Base-by-base conservation (phyloP, 768 basidiomycete genomes). In the Sporobolomyces pararoseus region DNA sequence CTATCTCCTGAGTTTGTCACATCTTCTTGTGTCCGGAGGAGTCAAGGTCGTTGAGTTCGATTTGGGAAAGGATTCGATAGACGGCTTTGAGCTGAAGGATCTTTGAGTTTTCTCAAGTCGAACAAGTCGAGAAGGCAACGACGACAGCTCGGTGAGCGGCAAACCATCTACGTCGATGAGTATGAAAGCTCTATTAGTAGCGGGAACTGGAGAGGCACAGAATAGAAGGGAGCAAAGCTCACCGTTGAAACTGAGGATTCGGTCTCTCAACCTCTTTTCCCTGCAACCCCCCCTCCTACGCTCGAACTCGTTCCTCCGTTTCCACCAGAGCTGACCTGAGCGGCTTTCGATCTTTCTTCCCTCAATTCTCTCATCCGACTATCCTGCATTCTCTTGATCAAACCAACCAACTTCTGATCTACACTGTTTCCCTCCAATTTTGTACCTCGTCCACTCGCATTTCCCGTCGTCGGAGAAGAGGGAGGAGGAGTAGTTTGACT, bases 371-470 rank as follows among this genome's bases (percentile, higher is more conserved):
- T 81, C 77, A 87, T 68, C 76, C 84, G 83, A 53, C 79, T 81
- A 78, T 89, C 88, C 72, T 88, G 83, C 88, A 91, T 90, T 73
- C 81, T 82, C 68, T 83, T 74, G 78, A 91, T 77, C 57, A 89
- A 72, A 42, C 79, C 81, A 6, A 86, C 82, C 74, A 91, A 79
- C 71, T 84, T 82, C 54, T 71, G 65, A 34, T 70, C 68, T 19
- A 59, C 21, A 19, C 13, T 49, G 23, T 31, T 32, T 9, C 59
- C 59, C 34, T 47, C 59, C 44, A 61, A 49, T 35, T 32, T 47
- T 4, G 29, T 34, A 3, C 59, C 59, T 16, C 59, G 7, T 12
- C 59, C 59, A 47, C 44, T 61, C 31, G 59, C 29, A 32, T 47
- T 61, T 46, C 42, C 14, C 42, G 58, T 2, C 2, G 29, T 21